phyloP scores from a whole-genome alignment of 164 flowering plant genomes.

The Cinnamomum micranthum region DNA sequence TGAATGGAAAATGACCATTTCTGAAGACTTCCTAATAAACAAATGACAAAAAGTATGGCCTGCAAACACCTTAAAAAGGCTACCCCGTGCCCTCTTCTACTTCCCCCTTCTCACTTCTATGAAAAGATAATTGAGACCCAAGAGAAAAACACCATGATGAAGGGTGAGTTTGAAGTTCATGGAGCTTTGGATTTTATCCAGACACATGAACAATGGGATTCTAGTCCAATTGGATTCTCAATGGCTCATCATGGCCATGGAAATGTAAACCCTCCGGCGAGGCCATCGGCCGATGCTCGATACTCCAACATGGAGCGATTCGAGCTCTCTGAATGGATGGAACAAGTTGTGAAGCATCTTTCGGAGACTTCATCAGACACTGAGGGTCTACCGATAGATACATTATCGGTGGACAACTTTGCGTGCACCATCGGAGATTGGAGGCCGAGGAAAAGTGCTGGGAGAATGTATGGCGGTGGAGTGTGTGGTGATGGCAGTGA shows the following conservation, averaged over 20 bases:
- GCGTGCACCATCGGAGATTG: conserved; percentile 9
- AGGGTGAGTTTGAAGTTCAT: conserved; percentile 39
- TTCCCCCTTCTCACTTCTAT: background rate
- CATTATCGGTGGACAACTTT: conserved; percentile 14
- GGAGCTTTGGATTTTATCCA: conserved; percentile 37
- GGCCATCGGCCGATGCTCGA: conserved; percentile 15
- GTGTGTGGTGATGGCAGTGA: background rate
- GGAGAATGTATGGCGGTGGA: conserved; percentile 13
- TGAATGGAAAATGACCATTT: conserved; percentile 15
- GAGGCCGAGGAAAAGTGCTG: conserved; percentile 29
- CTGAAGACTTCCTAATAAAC: conserved; percentile 9
- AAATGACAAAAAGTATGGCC: conserved; percentile 18
- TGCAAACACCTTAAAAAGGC: conserved; percentile 12
- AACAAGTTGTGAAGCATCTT: conserved; percentile 49
- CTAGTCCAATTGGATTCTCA: conserved; percentile 11
- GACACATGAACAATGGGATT: conserved; percentile 48
- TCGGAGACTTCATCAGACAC: conserved; percentile 37
- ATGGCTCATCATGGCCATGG: conserved; percentile 3
- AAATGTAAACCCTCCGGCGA: conserved; percentile 4
- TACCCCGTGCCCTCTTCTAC: conserved; percentile 7
- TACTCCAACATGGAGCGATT: conserved; percentile 20
- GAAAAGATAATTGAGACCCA: background rate
- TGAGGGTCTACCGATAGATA: conserved; percentile 10
- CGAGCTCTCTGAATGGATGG: conserved; percentile 67
- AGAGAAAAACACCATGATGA: conserved; percentile 17